These are phyloP conservation scores for Tylopilus plumbeoviolaceoides DNA, from an alignment of 768 basidiomycete species.

Conservation along the genomic window DNA sequence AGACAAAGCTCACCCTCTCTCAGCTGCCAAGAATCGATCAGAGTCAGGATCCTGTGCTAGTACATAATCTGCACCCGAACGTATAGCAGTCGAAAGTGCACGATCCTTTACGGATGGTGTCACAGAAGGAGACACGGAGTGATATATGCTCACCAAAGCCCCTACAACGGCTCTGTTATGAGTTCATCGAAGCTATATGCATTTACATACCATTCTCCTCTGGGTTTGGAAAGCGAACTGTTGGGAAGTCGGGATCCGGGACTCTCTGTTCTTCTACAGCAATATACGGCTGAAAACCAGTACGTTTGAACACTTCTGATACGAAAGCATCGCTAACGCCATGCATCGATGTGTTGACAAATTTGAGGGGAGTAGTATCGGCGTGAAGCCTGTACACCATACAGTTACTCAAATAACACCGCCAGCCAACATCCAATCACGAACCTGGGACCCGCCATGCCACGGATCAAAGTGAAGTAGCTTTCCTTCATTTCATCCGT, in stretches of 20 bases:
- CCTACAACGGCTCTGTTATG: slow-evolving; percentile 30
- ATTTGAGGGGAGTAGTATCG: slow-evolving; percentile 37
- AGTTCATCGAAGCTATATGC: not conserved
- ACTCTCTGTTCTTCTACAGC: slow-evolving; percentile 62
- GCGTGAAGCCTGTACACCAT: slow-evolving; percentile 9
- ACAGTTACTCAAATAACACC: not conserved
- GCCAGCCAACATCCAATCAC: not conserved
- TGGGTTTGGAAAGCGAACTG: slow-evolving; percentile 83
- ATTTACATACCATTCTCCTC: slow-evolving; percentile 73
- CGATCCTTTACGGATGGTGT: slow-evolving; percentile 49
- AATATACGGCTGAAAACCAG: slow-evolving; percentile 56
- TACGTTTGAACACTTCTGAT: slow-evolving; percentile 49
- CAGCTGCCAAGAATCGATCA: slow-evolving; percentile 77
- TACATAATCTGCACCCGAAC: slow-evolving; percentile 53
- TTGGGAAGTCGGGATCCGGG: slow-evolving; percentile 84
- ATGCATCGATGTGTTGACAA: slow-evolving; percentile 90
- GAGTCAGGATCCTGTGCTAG: slow-evolving; percentile 89
- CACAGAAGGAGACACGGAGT: not conserved
- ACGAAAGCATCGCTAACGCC: slow-evolving; percentile 76
- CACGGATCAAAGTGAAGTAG: slow-evolving; percentile 48
- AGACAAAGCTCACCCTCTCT: slow-evolving; percentile 47
- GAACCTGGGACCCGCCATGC: slow-evolving; percentile 18
- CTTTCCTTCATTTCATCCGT: slow-evolving; percentile 55
- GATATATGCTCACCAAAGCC: slow-evolving; percentile 40
- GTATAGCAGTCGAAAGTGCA: slow-evolving; percentile 60